Percentiles rank a stretch among this genome's conserved stretches.
Evolutionary conservation across 2,329 filamentous ascomycete species (phyloP).

Genomic region (Aaosphaeria arxii): DNA sequence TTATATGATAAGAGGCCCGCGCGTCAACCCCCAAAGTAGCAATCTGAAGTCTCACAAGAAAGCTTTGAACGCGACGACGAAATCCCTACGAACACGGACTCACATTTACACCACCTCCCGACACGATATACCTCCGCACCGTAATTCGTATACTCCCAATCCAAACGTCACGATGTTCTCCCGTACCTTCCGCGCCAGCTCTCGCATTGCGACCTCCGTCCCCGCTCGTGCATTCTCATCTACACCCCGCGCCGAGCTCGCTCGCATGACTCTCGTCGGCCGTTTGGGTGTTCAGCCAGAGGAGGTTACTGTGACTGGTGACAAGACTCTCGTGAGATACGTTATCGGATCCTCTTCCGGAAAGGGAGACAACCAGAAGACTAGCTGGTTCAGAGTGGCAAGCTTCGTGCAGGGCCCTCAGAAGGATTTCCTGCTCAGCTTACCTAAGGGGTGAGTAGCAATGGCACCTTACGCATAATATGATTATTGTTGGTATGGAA

Average conservation of each 20-base stretch:
- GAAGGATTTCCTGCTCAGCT: conserved; percentile 67
- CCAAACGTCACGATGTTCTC: conserved; percentile 22
- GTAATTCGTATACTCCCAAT: not conserved
- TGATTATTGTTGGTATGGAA: not conserved
- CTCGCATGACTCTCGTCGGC: conserved; percentile 83
- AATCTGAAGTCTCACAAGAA: too few species aligned
- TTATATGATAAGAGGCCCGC: too few species aligned
- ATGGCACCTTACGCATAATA: conserved; percentile 1
- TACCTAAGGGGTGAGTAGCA: conserved; percentile 77
- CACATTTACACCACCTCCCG: too few species aligned
- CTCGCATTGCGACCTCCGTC: conserved; percentile 45
- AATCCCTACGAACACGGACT: too few species aligned
- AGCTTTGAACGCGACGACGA: too few species aligned
- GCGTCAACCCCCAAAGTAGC: too few species aligned
- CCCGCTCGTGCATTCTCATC: conserved; percentile 72
- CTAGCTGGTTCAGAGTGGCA: conserved; percentile 81
- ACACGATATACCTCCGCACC: too few species aligned
- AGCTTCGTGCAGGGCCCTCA: conserved; percentile 69
- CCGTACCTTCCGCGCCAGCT: conserved; percentile 47
- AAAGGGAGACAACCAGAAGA: conserved; percentile 65
- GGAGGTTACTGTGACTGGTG: conserved; percentile 68
- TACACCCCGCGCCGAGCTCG: conserved; percentile 60
- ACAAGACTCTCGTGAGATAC: conserved; percentile 75
- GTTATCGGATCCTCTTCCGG: conserved; percentile 69
- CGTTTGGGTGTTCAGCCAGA: conserved; percentile 80